Evolutionary conservation across 371 early-diverging fungal genomes (phyloP), one percentile per base, ranked within the genome.

Genomic region (Syncephalastrum contaminatum): DNA sequence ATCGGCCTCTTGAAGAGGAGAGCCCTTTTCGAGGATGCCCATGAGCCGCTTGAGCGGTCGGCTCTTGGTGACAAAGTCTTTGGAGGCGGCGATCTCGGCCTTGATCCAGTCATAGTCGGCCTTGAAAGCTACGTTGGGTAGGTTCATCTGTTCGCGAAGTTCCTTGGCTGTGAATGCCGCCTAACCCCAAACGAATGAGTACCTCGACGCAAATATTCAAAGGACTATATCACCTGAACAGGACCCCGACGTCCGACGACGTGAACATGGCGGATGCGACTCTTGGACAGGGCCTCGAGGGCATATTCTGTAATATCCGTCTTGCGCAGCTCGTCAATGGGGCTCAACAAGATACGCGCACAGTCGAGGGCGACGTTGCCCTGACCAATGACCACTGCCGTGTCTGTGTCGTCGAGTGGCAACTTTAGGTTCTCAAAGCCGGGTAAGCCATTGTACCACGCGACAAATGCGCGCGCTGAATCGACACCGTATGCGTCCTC

Each of bases 341-440:
- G 88, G 3, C 82, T 81, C 53, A 99, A 72, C 25, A 98, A 72
- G 21, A 97, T 84, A 54, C 99, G 79, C 0, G 98, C 97, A 19
- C 92, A 84, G 73, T 98, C 99, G 52, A 98, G 64, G 0, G 98
- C 95, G 0, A 98, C 98, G 64, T 98, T 98, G 10, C 99, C 99
- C 50, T 95, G 92, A 4, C 99, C 99, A 40, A 99, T 77, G 1
- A 99, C 80, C 0, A 90, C 86, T 0, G 88, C 93, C 0, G 87
- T 88, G 36, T 93, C 92, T 0, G 82, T 80, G 13, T 63, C 64
- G n/a, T 74, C 62, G 41, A 94, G 75, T 54, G 91, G 88, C 4
- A 83, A 51, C 15, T 70, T 47, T 53, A 94, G 59, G 16, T 80
- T 60, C 30, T 74, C 67, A 56, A 76, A 75, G 16, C 75, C 73